phyloP scores from a whole-genome alignment of 495 filamentous ascomycete species.

The Amniculicola lignicola region DNA sequence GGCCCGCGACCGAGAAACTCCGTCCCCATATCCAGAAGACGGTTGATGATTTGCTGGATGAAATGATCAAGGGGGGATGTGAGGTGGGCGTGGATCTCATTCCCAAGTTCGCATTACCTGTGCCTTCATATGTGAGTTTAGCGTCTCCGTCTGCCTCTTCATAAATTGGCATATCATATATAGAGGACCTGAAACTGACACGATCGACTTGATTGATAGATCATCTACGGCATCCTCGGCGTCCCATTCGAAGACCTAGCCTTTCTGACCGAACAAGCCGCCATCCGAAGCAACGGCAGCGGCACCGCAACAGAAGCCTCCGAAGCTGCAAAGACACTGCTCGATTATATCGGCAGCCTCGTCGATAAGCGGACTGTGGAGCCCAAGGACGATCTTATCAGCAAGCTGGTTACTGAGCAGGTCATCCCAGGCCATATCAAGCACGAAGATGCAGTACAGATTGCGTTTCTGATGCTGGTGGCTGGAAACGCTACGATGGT shows the following conservation, averaged over 20 bases:
- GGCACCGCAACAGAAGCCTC: slow-evolving; percentile 45
- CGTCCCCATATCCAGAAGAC: slow-evolving; percentile 48
- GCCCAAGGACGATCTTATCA: slow-evolving; percentile 46
- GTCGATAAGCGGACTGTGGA: slow-evolving; percentile 41
- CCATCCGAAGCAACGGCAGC: slow-evolving; percentile 47
- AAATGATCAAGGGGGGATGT: slow-evolving; percentile 38
- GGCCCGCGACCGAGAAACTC: slow-evolving; percentile 41
- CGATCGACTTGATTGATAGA: slow-evolving; percentile 34
- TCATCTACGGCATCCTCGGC: slow-evolving; percentile 50
- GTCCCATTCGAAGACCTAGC: slow-evolving; percentile 49
- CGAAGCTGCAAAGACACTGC: slow-evolving; percentile 42
- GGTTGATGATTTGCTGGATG: slow-evolving; percentile 43
- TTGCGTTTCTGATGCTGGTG: slow-evolving; percentile 48
- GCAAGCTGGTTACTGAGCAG: slow-evolving; percentile 44
- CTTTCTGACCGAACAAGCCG: slow-evolving; percentile 44
- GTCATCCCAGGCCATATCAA: slow-evolving; percentile 41
- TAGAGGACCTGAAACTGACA: not conserved
- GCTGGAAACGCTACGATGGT: slow-evolving; percentile 52
- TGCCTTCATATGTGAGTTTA: slow-evolving; percentile 43
- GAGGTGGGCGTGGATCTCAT: slow-evolving; percentile 44
- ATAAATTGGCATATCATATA: not conserved
- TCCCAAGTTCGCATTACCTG: slow-evolving; percentile 46
- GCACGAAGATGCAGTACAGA: slow-evolving; percentile 43
- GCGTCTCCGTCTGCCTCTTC: not conserved
- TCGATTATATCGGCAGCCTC: slow-evolving; percentile 43